Percentiles rank a stretch among this genome's conserved stretches.
Evolutionary conservation across 306 rosid species (phyloP).

Genomic region (Vicia faba): DNA sequence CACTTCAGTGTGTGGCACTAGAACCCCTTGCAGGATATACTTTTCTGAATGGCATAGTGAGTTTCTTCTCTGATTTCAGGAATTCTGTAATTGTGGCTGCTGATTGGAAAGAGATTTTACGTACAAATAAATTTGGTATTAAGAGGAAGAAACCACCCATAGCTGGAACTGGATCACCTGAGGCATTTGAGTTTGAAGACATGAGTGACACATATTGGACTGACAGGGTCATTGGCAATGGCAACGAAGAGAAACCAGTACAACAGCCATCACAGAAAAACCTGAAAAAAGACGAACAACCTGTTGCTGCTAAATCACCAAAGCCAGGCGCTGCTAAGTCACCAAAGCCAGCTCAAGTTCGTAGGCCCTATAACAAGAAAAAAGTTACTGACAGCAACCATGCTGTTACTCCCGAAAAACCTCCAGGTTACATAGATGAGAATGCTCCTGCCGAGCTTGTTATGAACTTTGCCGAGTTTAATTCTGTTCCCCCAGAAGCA

Average conservation of each 20-base stretch:
- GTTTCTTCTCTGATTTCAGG: conserved; percentile 89
- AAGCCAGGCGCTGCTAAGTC: conserved; percentile 56
- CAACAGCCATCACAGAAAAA: conserved; percentile 57
- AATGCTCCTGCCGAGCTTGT: conserved; percentile 84
- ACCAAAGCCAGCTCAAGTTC: conserved; percentile 64
- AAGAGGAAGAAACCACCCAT: conserved; percentile 59
- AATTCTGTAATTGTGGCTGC: conserved; percentile 54
- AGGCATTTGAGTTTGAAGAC: conserved; percentile 92
- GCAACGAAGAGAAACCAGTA: conserved; percentile 67
- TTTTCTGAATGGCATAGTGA: conserved; percentile 49
- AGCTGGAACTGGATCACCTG: conserved; percentile 52
- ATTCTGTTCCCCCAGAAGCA: conserved; percentile 76
- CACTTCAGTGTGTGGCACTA: conserved; percentile 66
- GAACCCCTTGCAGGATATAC: conserved; percentile 60
- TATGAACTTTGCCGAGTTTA: conserved; percentile 86
- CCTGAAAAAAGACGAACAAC: conserved; percentile 58
- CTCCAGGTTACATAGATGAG: conserved; percentile 67
- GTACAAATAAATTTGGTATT: conserved; percentile 46
- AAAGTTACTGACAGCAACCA: conserved; percentile 48
- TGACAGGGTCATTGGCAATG: conserved; percentile 87
- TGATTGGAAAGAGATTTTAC: conserved; percentile 44
- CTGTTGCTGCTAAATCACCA: conserved; percentile 49
- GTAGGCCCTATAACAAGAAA: conserved; percentile 78
- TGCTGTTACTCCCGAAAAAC: conserved; percentile 55
- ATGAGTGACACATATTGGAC: conserved; percentile 97